Evolutionary conservation across 495 filamentous ascomycete genomes (phyloP).

Genomic region (Astrothelium macrocarpum): DNA sequence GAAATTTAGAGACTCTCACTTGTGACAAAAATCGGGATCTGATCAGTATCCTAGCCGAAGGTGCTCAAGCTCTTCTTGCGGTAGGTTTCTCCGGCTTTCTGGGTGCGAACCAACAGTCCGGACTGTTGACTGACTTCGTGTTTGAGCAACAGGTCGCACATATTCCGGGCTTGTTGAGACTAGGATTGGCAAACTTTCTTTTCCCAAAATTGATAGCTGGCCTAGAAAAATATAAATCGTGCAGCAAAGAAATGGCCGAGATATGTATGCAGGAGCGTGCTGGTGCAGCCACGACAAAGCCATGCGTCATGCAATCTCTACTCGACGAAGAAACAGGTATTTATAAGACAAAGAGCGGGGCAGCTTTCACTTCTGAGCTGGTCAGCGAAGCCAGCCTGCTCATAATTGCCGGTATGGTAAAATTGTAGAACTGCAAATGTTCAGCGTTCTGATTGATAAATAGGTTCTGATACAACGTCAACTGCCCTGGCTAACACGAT

Average conservation of each 20-base stretch:
- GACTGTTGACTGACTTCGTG: not conserved
- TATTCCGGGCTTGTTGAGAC: not conserved
- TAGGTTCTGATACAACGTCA: constrained; percentile 45
- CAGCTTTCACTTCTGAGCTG: not conserved
- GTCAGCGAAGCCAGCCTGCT: not conserved
- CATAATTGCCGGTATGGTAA: not conserved
- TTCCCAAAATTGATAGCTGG: not conserved
- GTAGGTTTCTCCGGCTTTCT: not conserved
- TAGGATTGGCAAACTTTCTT: not conserved
- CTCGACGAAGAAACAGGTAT: not conserved
- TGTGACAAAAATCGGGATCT: not conserved
- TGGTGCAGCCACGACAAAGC: not conserved
- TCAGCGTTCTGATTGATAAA: not conserved
- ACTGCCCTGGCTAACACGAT: constrained; percentile 43
- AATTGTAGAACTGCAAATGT: not conserved
- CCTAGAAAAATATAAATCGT: not conserved
- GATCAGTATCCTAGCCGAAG: not conserved
- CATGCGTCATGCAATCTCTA: not conserved
- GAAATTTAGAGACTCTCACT: constrained; percentile 58
- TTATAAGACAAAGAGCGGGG: not conserved
- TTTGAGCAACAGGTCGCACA: not conserved
- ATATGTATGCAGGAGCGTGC: not conserved
- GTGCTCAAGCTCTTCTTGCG: not conserved
- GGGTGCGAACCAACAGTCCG: not conserved
- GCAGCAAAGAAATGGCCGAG: not conserved